A percentile compares a stretch with the other conserved stretches of the same genome.
phyloP scores from a whole-genome alignment of 2,329 filamentous ascomycete species.

The Daldinia sp. region DNA sequence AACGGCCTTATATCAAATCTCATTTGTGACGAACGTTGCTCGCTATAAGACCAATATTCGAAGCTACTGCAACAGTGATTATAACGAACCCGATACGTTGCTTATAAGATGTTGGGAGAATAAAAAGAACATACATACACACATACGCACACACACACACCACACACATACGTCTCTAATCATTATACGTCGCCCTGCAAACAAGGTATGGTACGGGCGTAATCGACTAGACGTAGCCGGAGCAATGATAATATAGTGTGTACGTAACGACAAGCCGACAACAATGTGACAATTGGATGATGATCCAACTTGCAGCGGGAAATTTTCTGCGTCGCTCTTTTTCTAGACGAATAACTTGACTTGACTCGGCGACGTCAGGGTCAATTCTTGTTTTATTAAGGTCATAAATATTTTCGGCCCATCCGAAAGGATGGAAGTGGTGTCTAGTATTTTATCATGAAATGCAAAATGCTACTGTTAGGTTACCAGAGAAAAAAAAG shows the following conservation, averaged over 20 bases:
- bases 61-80: neutral
- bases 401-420: constrained; percentile 3
- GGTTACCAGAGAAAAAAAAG: neutral
- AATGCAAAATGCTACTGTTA: constrained; percentile 4
- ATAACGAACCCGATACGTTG: constrained; percentile 1
- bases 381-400: constrained; percentile 18
- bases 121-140: constrained; percentile 13
- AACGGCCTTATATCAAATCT: neutral
- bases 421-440: neutral
- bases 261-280: constrained; percentile 12
- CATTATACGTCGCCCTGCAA: neutral
- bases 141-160: too few relatives aligned
- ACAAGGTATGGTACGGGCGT: constrained; percentile 25
- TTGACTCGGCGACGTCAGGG: constrained; percentile 23
- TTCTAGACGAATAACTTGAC: constrained; percentile 10
- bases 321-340: constrained; percentile 11
- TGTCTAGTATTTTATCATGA: too few relatives aligned
- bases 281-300: constrained; percentile 20
- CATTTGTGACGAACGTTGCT: neutral
- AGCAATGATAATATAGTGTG: constrained; percentile 2
- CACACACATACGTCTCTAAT: too few relatives aligned
- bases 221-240: constrained; percentile 23
- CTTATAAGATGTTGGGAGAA: neutral
- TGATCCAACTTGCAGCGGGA: constrained; percentile 1
- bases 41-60: neutral